These are phyloP conservation scores for Takashimella koratensis DNA, from an alignment of 1,284 basidiomycete species.

Conservation along the genomic window DNA sequence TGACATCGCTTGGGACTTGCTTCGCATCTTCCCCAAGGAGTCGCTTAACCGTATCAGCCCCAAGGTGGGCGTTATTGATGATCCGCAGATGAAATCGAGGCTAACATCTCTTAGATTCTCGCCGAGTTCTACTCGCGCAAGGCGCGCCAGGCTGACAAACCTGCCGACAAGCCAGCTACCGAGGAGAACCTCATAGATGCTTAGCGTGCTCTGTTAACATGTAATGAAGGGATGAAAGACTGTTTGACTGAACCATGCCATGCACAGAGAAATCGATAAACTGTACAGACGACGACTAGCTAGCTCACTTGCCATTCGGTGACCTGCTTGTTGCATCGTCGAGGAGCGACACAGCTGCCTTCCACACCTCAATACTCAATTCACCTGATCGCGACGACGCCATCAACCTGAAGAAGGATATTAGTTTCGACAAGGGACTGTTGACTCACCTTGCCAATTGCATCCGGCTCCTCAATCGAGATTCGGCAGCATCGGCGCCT, in stretches of 20 bases:
- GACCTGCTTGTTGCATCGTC: not conserved
- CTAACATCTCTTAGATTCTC: slow-evolving; percentile 9
- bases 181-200: slow-evolving; percentile 18
- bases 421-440: not conserved
- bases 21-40: slow-evolving; percentile 99
- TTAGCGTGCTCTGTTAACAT: not conserved
- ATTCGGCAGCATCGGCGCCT: slow-evolving; percentile 29
- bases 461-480: slow-evolving; percentile 41
- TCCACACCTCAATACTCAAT: not conserved
- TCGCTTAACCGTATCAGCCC: slow-evolving; percentile 93
- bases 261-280: too few relatives aligned
- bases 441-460: slow-evolving; percentile 33
- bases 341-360: not conserved
- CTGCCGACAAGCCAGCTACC: slow-evolving; percentile 1
- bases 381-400: not conserved
- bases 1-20: slow-evolving; percentile 93
- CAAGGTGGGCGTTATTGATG: slow-evolving; percentile 47
- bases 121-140: slow-evolving; percentile 24
- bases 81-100: slow-evolving; percentile 2
- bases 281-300: too few relatives aligned
- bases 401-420: not conserved
- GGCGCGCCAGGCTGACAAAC: slow-evolving; percentile 1
- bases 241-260: not conserved
- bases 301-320: too few relatives aligned
- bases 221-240: not conserved